phyloP scores from a whole-genome alignment of 257 asterid species.

The Solanum ossicruentum region DNA sequence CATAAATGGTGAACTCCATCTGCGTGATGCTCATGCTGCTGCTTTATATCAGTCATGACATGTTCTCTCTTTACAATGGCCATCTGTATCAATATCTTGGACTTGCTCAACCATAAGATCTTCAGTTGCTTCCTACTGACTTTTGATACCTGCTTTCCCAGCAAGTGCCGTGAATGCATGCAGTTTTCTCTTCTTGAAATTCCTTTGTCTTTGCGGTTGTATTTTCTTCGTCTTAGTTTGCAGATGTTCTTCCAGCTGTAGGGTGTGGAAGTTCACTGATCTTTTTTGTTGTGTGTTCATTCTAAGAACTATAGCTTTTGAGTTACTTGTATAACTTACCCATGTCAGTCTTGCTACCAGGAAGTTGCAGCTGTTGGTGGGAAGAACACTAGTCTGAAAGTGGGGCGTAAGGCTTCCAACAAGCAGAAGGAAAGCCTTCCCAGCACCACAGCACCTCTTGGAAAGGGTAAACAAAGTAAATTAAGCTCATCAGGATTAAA shows the following conservation, averaged over 20 bases:
- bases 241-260: background rate
- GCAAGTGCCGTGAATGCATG: background rate
- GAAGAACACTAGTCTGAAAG: constrained; percentile 40
- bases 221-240: background rate
- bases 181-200: background rate
- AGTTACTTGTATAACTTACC: background rate
- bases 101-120: background rate
- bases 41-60: background rate
- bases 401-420: constrained; percentile 62
- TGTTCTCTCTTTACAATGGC: background rate
- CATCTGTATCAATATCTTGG: background rate
- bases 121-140: background rate
- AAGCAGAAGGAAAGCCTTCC: constrained; percentile 46
- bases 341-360: constrained; percentile 26
- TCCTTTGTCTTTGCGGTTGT: background rate
- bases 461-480: constrained; percentile 49
- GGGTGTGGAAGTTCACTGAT: background rate
- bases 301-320: background rate
- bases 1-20: background rate
- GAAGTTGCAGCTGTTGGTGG: constrained; percentile 80
- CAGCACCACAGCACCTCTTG: constrained; percentile 15
- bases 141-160: background rate
- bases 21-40: background rate
- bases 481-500: constrained; percentile 35
- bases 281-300: background rate